These are phyloP conservation scores for Penicillium carneum DNA, from an alignment of 2,329 filamentous ascomycete genomes.

Conservation along the genomic window DNA sequence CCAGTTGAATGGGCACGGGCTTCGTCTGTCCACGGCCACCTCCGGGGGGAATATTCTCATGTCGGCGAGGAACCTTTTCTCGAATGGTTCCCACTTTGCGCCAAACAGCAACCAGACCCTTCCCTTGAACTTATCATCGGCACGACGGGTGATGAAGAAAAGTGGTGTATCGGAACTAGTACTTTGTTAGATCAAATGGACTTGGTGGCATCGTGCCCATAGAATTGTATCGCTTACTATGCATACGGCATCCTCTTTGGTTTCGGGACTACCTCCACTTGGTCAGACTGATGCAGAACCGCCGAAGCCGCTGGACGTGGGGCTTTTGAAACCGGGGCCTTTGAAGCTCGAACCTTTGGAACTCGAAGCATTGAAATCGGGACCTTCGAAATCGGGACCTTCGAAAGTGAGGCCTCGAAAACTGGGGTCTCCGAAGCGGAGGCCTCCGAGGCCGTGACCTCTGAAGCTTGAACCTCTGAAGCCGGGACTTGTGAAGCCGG, in stretches of 20 bases:
- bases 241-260: neutral
- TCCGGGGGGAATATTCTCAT: neutral
- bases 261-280: neutral
- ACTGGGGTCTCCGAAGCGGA: neutral
- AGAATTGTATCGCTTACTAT: neutral
- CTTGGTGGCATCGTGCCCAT: neutral
- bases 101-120: neutral
- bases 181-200: slow-evolving; percentile 1
- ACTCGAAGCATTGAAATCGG: neutral
- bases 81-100: neutral
- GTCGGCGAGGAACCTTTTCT: neutral
- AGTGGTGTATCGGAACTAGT: neutral
- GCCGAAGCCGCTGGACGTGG: neutral
- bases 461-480: no score
- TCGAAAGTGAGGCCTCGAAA: no score
- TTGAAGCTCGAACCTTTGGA: neutral
- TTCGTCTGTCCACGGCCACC: neutral
- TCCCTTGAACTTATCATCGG: no score
- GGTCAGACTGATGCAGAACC: neutral
- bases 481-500: no score
- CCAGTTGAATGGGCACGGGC: neutral
- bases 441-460: no score
- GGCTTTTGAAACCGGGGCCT: neutral
- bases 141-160: neutral
- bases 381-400: neutral